Evolutionary conservation across 352 stramenopile species (phyloP), one percentile per base, ranked within the genome.

Genomic region (Phytophthora sojae): DNA sequence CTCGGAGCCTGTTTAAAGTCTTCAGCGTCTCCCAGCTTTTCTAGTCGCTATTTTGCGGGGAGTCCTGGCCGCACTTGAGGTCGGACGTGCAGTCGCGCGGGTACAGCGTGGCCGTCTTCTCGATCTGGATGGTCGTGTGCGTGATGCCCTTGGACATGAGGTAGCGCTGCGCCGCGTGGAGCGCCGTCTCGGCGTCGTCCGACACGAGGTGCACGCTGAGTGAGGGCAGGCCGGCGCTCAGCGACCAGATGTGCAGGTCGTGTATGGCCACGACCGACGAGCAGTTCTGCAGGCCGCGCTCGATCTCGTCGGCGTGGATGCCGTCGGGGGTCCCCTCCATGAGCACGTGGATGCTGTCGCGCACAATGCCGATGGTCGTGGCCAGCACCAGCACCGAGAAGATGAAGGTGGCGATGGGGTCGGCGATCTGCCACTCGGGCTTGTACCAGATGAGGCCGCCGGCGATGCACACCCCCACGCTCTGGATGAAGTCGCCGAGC

Each of bases 211-310:
- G 97, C 23, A 99, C 96, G 60, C 91, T 98, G 26, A 99, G 80
- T 21, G 91, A 92, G 11, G 85, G 84, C 32, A 95, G 69, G 0
- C 96, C 96, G 9, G 97, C 88, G 26, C 91, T 98, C 55, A 99
- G 93, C 57, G 82, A 97, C 98, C 98, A 99, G 63, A 99, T 98
- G 84, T 99, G 97, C 63, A 99, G 80, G 78, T 99, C 96, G 81
- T 99, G 97, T 14, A 99, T 93, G 61, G 98, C 88, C 8, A 86
- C 70, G 4, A 99, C 96, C 2, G 92, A 89, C 19, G 80, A 57
- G 58, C 98, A 90, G 29, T 51, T 63, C 35, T 71, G 75, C 57
- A 99, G 83, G 1, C 80, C 88, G n/a, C 86, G 44, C 55, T 94
- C 88, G 21, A 99, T 92, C 63, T 96, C 80, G 14, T 92, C 76